Conservation (phyloP, 2,329 filamentous ascomycete species). For the Podosphaera fusca region DNA sequence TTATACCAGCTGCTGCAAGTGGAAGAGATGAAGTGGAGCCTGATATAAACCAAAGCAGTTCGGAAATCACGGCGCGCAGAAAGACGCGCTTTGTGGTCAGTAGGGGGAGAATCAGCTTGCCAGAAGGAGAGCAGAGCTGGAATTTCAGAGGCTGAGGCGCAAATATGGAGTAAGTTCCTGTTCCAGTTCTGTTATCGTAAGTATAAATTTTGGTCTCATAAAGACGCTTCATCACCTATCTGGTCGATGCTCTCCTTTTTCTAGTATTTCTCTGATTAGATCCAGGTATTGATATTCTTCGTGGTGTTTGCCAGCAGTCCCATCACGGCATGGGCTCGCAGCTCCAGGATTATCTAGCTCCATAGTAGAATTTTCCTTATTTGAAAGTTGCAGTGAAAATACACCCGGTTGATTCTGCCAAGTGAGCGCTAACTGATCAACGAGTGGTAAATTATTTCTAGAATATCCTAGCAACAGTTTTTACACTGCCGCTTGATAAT, state of each 20-base stretch:
- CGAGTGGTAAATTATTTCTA: too few relatives aligned
- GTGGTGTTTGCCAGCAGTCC: constrained; percentile 21
- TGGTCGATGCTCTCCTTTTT: constrained; percentile 64
- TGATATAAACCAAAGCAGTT: constrained; percentile 88
- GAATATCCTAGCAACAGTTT: too few relatives aligned
- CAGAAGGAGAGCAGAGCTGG: constrained; percentile 39
- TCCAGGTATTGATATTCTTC: constrained; percentile 91
- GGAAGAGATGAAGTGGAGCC: constrained; percentile 61
- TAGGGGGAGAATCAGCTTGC: constrained; percentile 54
- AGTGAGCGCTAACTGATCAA: too few relatives aligned
- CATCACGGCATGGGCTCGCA: too few relatives aligned
- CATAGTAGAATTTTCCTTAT: too few relatives aligned
- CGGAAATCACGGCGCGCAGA: constrained; percentile 64
- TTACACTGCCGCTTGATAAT: too few relatives aligned
- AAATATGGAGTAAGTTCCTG: constrained; percentile 75
- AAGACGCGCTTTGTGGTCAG: constrained; percentile 97
- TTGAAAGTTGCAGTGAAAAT: too few relatives aligned
- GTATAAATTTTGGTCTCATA: constrained; percentile 1
- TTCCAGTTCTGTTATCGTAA: constrained; percentile 47
- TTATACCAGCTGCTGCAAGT: constrained; percentile 58
- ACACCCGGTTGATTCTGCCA: too few relatives aligned
- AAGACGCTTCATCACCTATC: constrained; percentile 37
- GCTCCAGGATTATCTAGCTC: too few relatives aligned
- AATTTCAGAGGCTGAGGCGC: constrained; percentile 75
- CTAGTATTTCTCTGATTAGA: constrained; percentile 65